Evolutionary conservation across 305 asterid genomes (phyloP), one percentile per base, ranked within the genome.

Genomic region (Lippia alba): DNA sequence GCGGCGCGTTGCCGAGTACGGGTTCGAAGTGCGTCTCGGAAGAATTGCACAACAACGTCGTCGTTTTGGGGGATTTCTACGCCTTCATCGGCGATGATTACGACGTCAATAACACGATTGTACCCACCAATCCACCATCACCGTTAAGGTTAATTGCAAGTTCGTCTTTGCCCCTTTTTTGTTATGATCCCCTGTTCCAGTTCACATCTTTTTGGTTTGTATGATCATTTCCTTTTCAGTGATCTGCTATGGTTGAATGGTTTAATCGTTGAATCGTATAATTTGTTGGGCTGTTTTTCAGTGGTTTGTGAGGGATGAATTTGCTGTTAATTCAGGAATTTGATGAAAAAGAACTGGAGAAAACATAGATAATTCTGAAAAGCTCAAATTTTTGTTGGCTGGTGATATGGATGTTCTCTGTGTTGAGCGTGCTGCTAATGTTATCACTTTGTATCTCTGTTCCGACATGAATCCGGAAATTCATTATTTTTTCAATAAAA

Each of bases 11-110:
- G 59, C 93, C 97, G 48, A 74, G 68, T 19, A 54, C 89, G 56
- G 97, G 92, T 14, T 51, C 84, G 48, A 91, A 89, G 80, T 91
- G 97, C 71, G 61, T 91, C 5, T 87, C 93, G 33, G 95, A 91
- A 71, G 96, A 87, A 8, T 53, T 91, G 48, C 85, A 82, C 68
- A 74, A n/a, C 70, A 79, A 82, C 81, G 87, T 85, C 74, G 95
- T 91, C 62, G 96, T 89, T 78, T 69, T 91, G 66, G 86, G 81
- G 0, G 95, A 89, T 80, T 91, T 86, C 80, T 79, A 51, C 68
- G 85, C 88, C 69, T 78, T 89, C 82, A 49, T 77, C 56, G 86
- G 81, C 18, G 91, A 85, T 54, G 86, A 74, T 11, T 81, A 84
- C 75, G 77, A 67, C 24, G 76, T 53, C 10, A 74, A 70, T 66